Conservation (phyloP, 108 stramenopile species). For the Pseudonitzschia pungens region DNA sequence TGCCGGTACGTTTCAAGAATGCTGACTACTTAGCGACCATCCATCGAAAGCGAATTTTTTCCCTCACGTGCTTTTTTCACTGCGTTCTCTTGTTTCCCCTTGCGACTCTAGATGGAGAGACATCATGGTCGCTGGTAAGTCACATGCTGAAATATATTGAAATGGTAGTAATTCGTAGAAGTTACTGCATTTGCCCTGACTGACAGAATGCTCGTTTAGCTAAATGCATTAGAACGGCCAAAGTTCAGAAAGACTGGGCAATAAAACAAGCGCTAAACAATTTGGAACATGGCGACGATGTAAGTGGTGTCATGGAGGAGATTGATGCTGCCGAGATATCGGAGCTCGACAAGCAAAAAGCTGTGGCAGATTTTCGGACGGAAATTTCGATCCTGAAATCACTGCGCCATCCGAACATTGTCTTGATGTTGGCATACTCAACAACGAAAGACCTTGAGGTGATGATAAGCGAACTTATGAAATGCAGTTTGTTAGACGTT, state of each 20-base stretch:
- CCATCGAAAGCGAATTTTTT: neutral
- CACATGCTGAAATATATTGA: neutral
- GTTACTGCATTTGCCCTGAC: neutral
- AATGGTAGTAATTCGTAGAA: neutral
- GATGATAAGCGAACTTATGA: slow-evolving; percentile 86
- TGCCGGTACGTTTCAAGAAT: slow-evolving; percentile 13
- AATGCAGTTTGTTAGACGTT: slow-evolving; percentile 75
- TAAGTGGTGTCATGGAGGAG: slow-evolving; percentile 46
- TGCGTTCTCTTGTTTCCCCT: neutral
- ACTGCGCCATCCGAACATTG: slow-evolving; percentile 83
- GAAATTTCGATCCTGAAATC: slow-evolving; percentile 77
- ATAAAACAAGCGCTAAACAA: slow-evolving; percentile 48
- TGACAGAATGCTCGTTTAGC: slow-evolving; percentile 39
- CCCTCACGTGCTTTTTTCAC: neutral
- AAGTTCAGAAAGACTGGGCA: slow-evolving; percentile 79
- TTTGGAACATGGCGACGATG: slow-evolving; percentile 37
- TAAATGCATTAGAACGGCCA: slow-evolving; percentile 80
- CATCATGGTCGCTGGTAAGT: neutral
- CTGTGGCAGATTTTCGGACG: slow-evolving; percentile 73
- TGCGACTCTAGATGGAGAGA: slow-evolving; percentile 59
- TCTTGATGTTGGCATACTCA: slow-evolving; percentile 81
- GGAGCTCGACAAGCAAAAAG: slow-evolving; percentile 56
- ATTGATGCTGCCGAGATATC: slow-evolving; percentile 40
- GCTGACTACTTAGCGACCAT: too few species aligned
- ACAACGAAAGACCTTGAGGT: slow-evolving; percentile 73